These are phyloP conservation scores for Colletotrichum graminicola DNA, from an alignment of 2,329 filamentous ascomycete genomes.

Conservation along the genomic window DNA sequence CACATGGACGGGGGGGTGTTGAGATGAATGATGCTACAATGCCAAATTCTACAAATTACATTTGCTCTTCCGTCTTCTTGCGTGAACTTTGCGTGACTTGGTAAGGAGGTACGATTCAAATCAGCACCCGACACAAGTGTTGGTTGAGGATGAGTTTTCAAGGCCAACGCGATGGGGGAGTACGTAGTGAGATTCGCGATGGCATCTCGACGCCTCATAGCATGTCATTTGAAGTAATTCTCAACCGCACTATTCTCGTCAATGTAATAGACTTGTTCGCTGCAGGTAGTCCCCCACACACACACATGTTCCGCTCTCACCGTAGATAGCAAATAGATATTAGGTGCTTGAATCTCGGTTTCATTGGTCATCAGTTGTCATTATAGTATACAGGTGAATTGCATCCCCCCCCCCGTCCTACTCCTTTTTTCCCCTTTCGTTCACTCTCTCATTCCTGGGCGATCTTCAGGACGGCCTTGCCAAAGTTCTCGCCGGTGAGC, in stretches of 20 bases:
- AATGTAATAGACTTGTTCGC: too few species aligned
- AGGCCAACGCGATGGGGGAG: background rate
- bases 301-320: background rate
- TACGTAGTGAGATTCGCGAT: background rate
- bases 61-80: too few species aligned
- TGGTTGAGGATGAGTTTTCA: background rate
- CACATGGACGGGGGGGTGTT: background rate
- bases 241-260: too few species aligned
- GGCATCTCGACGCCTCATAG: too few species aligned
- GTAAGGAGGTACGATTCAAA: background rate
- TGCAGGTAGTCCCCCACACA: too few species aligned
- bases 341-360: background rate
- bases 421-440: too few species aligned
- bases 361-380: slow-evolving; percentile 36
- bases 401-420: too few species aligned
- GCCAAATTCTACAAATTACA: background rate
- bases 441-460: slow-evolving; percentile 32
- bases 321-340: too few species aligned
- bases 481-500: slow-evolving; percentile 84
- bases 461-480: slow-evolving; percentile 83
- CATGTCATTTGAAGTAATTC: too few species aligned
- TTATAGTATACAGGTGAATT: slow-evolving; percentile 37
- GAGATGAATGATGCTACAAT: background rate
- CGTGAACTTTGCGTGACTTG: background rate
- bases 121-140: background rate